Evolutionary conservation across 2,329 filamentous ascomycete species (phyloP).

Genomic region (Penicillium sp.): DNA sequence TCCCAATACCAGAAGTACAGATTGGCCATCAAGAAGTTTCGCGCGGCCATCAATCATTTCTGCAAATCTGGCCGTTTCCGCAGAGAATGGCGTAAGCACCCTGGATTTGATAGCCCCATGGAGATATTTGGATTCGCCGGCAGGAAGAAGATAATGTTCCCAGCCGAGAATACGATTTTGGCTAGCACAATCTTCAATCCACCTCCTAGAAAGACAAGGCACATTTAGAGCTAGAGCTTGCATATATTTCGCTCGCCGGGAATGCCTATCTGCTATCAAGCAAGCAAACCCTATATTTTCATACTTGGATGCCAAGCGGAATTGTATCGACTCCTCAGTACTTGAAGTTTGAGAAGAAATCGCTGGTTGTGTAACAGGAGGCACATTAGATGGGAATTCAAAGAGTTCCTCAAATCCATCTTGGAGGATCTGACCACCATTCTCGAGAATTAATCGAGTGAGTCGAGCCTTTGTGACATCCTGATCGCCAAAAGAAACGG

Average conservation of each 20-base stretch:
- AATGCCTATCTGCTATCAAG: conserved; percentile 80
- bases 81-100: conserved; percentile 59
- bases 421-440: conserved; percentile 68
- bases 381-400: conserved; percentile 39
- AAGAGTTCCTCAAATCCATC: conserved; percentile 82
- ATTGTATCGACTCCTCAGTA: conserved; percentile 22
- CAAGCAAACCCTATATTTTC: conserved; percentile 69
- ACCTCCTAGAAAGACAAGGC: conserved; percentile 77
- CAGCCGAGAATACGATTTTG: conserved; percentile 65
- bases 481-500: conserved; percentile 67
- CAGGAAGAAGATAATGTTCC: conserved; percentile 77
- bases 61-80: conserved; percentile 52
- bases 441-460: conserved; percentile 60
- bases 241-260: conserved; percentile 85
- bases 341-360: conserved; percentile 16
- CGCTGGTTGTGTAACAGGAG: conserved; percentile 26
- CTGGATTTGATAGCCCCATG: conserved; percentile 74
- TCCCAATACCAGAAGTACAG: conserved; percentile 68
- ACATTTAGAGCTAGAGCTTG: conserved; percentile 87
- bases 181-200: conserved; percentile 70
- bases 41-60: conserved; percentile 58
- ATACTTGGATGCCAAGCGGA: conserved; percentile 55
- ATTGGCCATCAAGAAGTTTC: conserved; percentile 60
- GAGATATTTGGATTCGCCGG: conserved; percentile 74
- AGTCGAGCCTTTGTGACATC: conserved; percentile 55